phyloP scores from a whole-genome alignment of 768 basidiomycete genomes.

The Phlegmacium glaucopus region DNA sequence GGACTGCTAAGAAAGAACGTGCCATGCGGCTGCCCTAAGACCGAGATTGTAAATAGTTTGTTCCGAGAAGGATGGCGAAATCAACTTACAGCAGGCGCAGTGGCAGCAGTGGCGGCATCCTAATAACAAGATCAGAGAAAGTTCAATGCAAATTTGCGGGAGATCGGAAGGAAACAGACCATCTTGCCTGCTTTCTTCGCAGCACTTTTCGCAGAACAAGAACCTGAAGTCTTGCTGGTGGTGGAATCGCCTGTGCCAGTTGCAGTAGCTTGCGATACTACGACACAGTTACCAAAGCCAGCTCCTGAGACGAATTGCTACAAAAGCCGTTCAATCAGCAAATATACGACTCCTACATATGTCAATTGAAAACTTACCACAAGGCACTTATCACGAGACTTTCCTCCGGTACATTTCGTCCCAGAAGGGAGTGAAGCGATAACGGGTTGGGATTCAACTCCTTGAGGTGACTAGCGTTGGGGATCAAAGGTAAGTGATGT shows the following conservation, averaged over 20 bases:
- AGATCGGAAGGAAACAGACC: background rate
- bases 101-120: conserved; percentile 4
- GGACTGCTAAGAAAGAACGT: conserved; percentile 29
- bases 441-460: conserved; percentile 35
- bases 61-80: background rate
- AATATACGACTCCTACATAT: background rate
- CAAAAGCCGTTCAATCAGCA: background rate
- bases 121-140: no score
- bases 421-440: conserved; percentile 43
- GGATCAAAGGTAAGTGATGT: background rate
- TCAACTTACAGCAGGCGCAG: conserved; percentile 9
- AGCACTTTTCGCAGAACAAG: conserved; percentile 15
- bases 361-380: conserved; percentile 29
- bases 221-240: conserved; percentile 7
- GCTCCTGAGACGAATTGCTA: conserved; percentile 44
- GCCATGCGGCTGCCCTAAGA: conserved; percentile 38
- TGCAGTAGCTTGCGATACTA: conserved; percentile 35
- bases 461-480: conserved; percentile 32
- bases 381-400: conserved; percentile 41
- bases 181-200: conserved; percentile 8
- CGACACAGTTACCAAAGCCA: conserved; percentile 55
- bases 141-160: background rate
- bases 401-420: conserved; percentile 50
- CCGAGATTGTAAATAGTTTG: background rate
- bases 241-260: conserved; percentile 12